phyloP scores from a whole-genome alignment of 2,329 filamentous ascomycete species.

The Aspergillus brasiliensis region DNA sequence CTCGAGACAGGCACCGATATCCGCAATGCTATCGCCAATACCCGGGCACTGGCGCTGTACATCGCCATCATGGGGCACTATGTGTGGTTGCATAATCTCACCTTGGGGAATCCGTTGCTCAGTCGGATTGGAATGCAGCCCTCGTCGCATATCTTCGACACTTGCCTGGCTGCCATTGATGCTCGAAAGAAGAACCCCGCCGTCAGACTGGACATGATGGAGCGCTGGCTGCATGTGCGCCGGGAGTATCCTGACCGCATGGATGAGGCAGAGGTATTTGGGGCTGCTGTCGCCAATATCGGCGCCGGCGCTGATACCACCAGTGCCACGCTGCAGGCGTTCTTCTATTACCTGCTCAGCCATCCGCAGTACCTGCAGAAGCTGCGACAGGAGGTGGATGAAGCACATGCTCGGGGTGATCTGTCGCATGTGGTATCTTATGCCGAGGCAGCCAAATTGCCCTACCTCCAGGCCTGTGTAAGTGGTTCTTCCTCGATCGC shows the following conservation, averaged over 20 bases:
- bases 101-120: conserved; percentile 42
- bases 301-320: conserved; percentile 45
- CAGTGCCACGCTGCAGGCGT: conserved; percentile 36
- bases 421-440: conserved; percentile 27
- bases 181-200: conserved; percentile 35
- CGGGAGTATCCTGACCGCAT: conserved; percentile 37
- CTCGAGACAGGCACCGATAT: conserved; percentile 36
- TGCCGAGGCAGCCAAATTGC: conserved; percentile 33
- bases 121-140: conserved; percentile 39
- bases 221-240: conserved; percentile 39
- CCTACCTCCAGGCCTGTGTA: conserved; percentile 41
- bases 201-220: conserved; percentile 39
- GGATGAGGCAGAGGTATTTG: conserved; percentile 37
- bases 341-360: conserved; percentile 40
- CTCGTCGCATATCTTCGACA: conserved; percentile 44
- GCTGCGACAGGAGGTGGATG: conserved; percentile 26
- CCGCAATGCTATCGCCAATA: conserved; percentile 41
- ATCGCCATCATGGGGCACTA: conserved; percentile 39
- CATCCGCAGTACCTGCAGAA: conserved; percentile 23
- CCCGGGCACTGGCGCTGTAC: conserved; percentile 32
- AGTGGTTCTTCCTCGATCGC: not conserved
- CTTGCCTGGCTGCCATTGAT: conserved; percentile 34
- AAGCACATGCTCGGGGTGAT: conserved; percentile 21
- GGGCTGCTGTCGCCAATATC: conserved; percentile 37
- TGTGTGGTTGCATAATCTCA: conserved; percentile 37